These are phyloP conservation scores for Beta corolliflora DNA, from an alignment of 179 eudicot species.

Conservation along the genomic window DNA sequence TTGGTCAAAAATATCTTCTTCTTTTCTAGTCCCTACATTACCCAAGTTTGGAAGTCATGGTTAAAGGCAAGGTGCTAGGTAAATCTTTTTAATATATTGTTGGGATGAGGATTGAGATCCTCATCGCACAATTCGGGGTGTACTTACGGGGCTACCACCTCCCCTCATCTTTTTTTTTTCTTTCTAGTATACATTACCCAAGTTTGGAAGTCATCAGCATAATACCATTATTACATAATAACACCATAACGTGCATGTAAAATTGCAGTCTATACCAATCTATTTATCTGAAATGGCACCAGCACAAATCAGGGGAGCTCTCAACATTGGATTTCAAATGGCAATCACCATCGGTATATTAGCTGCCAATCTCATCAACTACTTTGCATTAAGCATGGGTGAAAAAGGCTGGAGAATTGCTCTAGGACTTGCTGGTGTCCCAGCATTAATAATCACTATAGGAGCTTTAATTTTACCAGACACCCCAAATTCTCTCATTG, in stretches of 20 bases:
- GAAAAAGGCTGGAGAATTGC: conserved; percentile 49
- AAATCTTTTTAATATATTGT: too few relatives aligned
- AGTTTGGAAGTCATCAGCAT: too few relatives aligned
- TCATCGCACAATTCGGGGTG: too few relatives aligned
- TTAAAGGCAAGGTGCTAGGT: too few relatives aligned
- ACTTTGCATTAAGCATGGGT: conserved; percentile 35
- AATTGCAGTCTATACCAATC: conserved; percentile 47
- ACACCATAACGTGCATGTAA: not conserved
- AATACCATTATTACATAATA: not conserved
- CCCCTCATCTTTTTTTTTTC: too few relatives aligned
- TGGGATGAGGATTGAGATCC: too few relatives aligned
- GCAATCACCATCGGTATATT: conserved; percentile 50
- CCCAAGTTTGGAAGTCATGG: too few relatives aligned
- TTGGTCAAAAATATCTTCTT: too few relatives aligned
- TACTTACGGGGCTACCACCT: too few relatives aligned
- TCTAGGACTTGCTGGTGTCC: conserved; percentile 45
- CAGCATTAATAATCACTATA: conserved; percentile 40
- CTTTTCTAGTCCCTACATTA: too few relatives aligned
- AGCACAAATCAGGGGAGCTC: conserved; percentile 45
- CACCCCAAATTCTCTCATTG: conserved; percentile 58
- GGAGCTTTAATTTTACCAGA: conserved; percentile 49
- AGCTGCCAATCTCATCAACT: conserved; percentile 47
- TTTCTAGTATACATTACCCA: too few relatives aligned
- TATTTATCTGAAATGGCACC: conserved; percentile 69
- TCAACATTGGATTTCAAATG: conserved; percentile 54